Percentiles rank a stretch among this genome's conserved stretches.
Conservation (phyloP, 352 stramenopile species). For the Peronosclerospora sorghi region DNA sequence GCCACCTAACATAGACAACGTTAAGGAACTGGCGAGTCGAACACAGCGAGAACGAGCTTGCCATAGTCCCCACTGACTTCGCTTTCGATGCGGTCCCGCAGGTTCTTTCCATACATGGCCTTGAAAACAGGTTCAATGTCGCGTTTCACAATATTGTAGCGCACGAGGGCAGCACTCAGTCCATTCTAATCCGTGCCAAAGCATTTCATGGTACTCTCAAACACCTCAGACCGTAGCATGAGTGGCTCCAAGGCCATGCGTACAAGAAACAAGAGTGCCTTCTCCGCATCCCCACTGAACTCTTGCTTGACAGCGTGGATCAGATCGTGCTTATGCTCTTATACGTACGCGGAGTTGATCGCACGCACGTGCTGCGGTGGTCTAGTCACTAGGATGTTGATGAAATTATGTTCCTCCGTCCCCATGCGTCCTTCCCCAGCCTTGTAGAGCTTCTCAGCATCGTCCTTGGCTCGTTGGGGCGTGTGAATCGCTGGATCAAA, state of each 20-base stretch:
- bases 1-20: too few species aligned
- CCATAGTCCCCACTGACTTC: slow-evolving; percentile 71
- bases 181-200: slow-evolving; percentile 64
- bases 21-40: slow-evolving; percentile 24
- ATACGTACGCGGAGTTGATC: slow-evolving; percentile 45
- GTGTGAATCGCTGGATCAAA: slow-evolving; percentile 64
- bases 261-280: slow-evolving; percentile 51
- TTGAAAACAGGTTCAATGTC: slow-evolving; percentile 79
- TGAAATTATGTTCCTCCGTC: slow-evolving; percentile 59
- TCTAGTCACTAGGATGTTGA: slow-evolving; percentile 35
- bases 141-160: slow-evolving; percentile 71
- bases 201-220: slow-evolving; percentile 62
- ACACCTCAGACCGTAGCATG: slow-evolving; percentile 47
- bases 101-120: slow-evolving; percentile 69
- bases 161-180: slow-evolving; percentile 50
- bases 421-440: slow-evolving; percentile 55
- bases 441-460: slow-evolving; percentile 62
- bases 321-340: slow-evolving; percentile 63
- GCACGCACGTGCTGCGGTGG: slow-evolving; percentile 54
- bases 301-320: slow-evolving; percentile 54
- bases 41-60: slow-evolving; percentile 49
- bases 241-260: slow-evolving; percentile 56
- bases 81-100: slow-evolving; percentile 68
- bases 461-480: slow-evolving; percentile 37
- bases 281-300: slow-evolving; percentile 46